Base-by-base conservation (phyloP, 164 flowering plant genomes). In the Tinospora cordifolia region DNA sequence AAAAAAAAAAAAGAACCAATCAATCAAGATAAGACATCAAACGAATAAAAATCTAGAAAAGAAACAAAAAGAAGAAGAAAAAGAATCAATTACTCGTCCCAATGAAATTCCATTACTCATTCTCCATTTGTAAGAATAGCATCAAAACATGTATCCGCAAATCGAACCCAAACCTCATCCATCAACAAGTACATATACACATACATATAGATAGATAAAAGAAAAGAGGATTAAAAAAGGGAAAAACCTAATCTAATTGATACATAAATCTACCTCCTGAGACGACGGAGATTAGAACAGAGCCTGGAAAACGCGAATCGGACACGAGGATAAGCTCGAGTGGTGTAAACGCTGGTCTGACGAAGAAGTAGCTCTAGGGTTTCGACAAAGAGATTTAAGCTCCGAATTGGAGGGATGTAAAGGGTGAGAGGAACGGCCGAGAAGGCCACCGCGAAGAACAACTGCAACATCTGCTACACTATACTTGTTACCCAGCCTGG, bases 381-480 rank as follows among this genome's bases (percentile, higher is more conserved):
- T 73, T 87, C 92, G 0, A 93, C 89, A 64, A 90, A 91, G 21
- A 83, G 82, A 72, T 81, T 90, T 71, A 91, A 75, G 84, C 87
- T 88, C 13, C 98, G 76, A 24, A 88, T 63, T 0, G 93, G 97
- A 3, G 97, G 95, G 38, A 93, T 62, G 74, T 87, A 93, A 1
- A 93, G 83, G 3, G 90, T 90, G 57, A 89, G 62, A 6, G 90
- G 90, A 13, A 77, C 86, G 5, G 88, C 91, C n/a, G 94, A 87
- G 83, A 89, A 89, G 36, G 90, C 90, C 27, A 86, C 81, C 1
- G 89, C 87, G 57, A 87, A 81, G 69, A 87, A 81, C 70, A 90
- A 51, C 77, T 88, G 90, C 83, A 90, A 70, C 94, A 89, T 87
- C 69, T 67, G 4, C 3, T 1, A 4, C 4, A 30, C 36, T 1